Evolutionary conservation across 306 rosid species (phyloP).

Genomic region (Begonia loranthoides): DNA sequence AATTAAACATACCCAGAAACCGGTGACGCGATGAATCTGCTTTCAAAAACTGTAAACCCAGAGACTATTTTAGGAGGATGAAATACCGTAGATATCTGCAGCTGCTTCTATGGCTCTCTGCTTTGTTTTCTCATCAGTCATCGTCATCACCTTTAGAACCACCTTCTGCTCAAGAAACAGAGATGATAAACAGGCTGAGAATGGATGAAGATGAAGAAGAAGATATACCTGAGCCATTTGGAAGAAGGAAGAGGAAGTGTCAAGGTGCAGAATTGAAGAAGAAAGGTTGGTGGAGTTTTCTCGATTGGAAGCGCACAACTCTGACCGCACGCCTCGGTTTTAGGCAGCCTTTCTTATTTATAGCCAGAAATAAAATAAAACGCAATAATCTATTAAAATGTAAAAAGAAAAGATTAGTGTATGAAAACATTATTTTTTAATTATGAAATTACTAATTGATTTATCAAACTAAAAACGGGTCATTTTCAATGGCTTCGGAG

Average conservation of each 20-base stretch:
- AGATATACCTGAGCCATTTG: neutral
- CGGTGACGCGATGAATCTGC: neutral
- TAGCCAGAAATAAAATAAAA: too few relatives aligned
- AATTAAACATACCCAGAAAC: neutral
- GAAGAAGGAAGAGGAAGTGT: neutral
- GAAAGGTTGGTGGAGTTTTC: too few relatives aligned
- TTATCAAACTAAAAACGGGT: too few relatives aligned
- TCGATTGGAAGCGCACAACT: too few relatives aligned
- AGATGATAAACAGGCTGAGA: neutral
- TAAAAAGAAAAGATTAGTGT: too few relatives aligned
- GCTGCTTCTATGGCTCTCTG: slow-evolving; percentile 90
- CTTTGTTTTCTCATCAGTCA: slow-evolving; percentile 88
- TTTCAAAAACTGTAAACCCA: neutral
- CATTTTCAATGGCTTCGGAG: too few relatives aligned
- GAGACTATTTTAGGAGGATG: neutral
- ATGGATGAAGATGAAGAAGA: neutral
- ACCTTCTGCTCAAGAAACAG: slow-evolving; percentile 46
- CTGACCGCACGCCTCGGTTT: too few relatives aligned
- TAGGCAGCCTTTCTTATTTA: too few relatives aligned
- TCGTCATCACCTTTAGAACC: slow-evolving; percentile 76
- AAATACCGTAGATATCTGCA: slow-evolving; percentile 57
- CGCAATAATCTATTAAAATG: too few relatives aligned
- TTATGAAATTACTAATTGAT: too few relatives aligned
- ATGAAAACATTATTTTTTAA: too few relatives aligned
- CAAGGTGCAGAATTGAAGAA: too few relatives aligned